Evolutionary conservation across 1,284 basidiomycete species (phyloP), one percentile per base, ranked within the genome.

Genomic region (Apiotrichum laibachii): DNA sequence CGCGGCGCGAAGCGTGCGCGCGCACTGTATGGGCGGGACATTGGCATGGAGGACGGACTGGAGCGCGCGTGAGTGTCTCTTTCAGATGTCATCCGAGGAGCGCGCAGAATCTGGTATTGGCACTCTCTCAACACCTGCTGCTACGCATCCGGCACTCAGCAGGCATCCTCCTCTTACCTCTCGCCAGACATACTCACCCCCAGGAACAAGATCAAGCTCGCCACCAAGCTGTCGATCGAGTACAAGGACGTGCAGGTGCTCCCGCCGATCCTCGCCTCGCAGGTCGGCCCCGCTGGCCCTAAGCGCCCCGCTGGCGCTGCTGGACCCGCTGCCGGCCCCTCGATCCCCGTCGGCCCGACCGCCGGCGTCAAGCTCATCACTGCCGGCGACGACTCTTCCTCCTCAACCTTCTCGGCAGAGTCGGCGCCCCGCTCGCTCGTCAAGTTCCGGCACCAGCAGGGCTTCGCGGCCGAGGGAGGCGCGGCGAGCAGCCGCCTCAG

Each of bases 191-290:
- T 16, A 18, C 51, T 37, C 12, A 21, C 42, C 15, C 31, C 6
- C 67, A 81, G 80, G 33, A 72, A 76, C 61, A 80, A 80, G 62
- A 71, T 80, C 39, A 81, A 81, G 56, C 71, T 83, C 5, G 69
- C 79, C 1, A 88, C 71, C 85, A 96, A 85, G 86, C 89, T 78
- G 76, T 85, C 70, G 82, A 88, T 79, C 15, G 95, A 98, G 78
- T 99, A 95, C 78, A 83, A 83, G 57, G 87, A 96, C 72, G 91
- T 85, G 67, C 90, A 89, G 73, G 84, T 87, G 37, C 85, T 98
- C 1, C 95, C 95, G 1, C 80, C 90, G 4, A 85, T 89, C 2
- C 80, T 98, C 39, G 80, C 90, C 19, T 81, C 87, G 0, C 92
- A 94, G 65, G 78, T 73, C 63, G 88, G 85, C 0, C 82, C 85